These are phyloP conservation scores for Byssothecium circinans DNA, from an alignment of 2,329 filamentous ascomycete species.

Conservation along the genomic window DNA sequence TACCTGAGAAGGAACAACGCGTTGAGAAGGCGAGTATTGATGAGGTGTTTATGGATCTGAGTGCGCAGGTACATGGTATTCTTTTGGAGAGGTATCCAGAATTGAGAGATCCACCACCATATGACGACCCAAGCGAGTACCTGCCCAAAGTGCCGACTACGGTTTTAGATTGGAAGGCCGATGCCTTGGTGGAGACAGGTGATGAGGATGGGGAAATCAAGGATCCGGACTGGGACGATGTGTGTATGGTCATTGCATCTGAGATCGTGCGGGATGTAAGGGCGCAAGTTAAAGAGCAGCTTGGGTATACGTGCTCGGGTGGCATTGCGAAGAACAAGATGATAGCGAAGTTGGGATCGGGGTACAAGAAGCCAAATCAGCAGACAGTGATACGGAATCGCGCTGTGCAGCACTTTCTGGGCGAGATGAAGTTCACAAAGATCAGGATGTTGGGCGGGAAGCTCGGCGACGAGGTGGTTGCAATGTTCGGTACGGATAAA, in stretches of 20 bases:
- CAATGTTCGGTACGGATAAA: slow-evolving; percentile 78
- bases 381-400: slow-evolving; percentile 93
- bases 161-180: slow-evolving; percentile 78
- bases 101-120: slow-evolving; percentile 66
- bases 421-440: slow-evolving; percentile 88
- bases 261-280: slow-evolving; percentile 84
- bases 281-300: slow-evolving; percentile 64
- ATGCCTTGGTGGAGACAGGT: slow-evolving; percentile 80
- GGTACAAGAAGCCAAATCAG: slow-evolving; percentile 87
- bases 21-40: slow-evolving; percentile 95
- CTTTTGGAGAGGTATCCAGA: slow-evolving; percentile 78
- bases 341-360: slow-evolving; percentile 90
- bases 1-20: slow-evolving; percentile 67
- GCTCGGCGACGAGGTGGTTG: slow-evolving; percentile 80
- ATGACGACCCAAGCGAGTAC: slow-evolving; percentile 70
- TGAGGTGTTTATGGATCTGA: slow-evolving; percentile 92
- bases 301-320: slow-evolving; percentile 89
- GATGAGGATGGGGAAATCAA: slow-evolving; percentile 71
- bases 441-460: slow-evolving; percentile 95
- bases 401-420: slow-evolving; percentile 76
- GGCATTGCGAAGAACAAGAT: slow-evolving; percentile 92
- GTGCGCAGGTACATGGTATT: slow-evolving; percentile 75
- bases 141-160: slow-evolving; percentile 73
- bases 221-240: slow-evolving; percentile 95
- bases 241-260: slow-evolving; percentile 81